Base-by-base conservation (phyloP, 176 grass and related monocot species). In the Cenchrus purpureus region DNA sequence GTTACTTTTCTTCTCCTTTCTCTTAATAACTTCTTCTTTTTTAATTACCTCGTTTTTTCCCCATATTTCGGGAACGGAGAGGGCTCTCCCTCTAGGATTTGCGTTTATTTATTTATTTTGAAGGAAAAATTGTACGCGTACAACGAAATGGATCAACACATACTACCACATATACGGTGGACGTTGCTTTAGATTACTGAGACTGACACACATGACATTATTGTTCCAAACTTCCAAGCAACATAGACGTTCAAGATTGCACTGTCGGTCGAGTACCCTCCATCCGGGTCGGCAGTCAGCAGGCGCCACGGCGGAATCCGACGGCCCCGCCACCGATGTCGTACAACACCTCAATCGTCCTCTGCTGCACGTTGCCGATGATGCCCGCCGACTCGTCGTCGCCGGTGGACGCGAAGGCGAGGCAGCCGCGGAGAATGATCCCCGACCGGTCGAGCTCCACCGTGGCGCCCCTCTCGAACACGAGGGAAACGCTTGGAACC, bases 401-500 rank as follows among this genome's bases (percentile, higher is more conserved):
- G 0, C 0, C 20, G 53, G 7, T 20, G n/a, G 79, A 13, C 5
- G 84, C 77, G 65, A 94, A 94, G 9, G 89, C 92, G 25, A 94
- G 87, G 63, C 92, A 91, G 20, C 44, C 15, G 58, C 11, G 7
- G 12, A 74, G 25, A 5, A 87, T 57, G 71, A 87, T 86, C 17
- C 34, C 89, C 72, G 22, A 16, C 32, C 29, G 61, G 81, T 85
- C 76, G 28, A 89, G 63, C 51, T 82, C 49, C 10, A 94, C 52
- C 19, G 71, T 71, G 34, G 87, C 70, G 28, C 76, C 80, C 5
- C 75, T 25, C 10, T 65, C 76, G 71, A 94, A 94, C 32, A 91
- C 83, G 17, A 94, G 84, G 16, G 74, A 52, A 20, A 91, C 69
- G 7, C 19, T 61, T 40, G 92, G 92, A 64, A 94, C 40, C 25